phyloP scores from a whole-genome alignment of 768 basidiomycete genomes.

The Cystobasidium tubakii region DNA sequence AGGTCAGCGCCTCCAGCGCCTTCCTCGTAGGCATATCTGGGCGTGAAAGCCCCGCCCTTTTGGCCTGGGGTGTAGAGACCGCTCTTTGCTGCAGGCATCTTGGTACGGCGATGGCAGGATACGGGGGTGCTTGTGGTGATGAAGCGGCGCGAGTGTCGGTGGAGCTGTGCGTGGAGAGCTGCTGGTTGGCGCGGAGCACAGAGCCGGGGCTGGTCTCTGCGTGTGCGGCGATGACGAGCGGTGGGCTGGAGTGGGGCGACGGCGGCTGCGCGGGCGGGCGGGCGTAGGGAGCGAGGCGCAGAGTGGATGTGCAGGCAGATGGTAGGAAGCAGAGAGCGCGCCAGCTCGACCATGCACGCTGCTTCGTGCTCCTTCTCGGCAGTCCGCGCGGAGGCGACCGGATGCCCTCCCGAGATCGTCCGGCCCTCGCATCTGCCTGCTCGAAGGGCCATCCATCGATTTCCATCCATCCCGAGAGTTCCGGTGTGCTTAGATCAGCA shows the following conservation, averaged over 20 bases:
- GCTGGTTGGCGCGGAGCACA: not conserved
- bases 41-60: slow-evolving; percentile 10
- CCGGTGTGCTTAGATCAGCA: too few species aligned
- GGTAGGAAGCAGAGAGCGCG: too few species aligned
- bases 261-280: not conserved
- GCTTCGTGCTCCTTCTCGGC: too few species aligned
- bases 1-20: slow-evolving; percentile 23
- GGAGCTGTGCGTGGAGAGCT: not conserved
- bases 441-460: too few species aligned
- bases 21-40: slow-evolving; percentile 30
- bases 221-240: not conserved
- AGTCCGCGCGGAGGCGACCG: too few species aligned
- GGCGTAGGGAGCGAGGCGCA: not conserved
- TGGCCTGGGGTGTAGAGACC: slow-evolving; percentile 36
- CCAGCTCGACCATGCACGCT: too few species aligned
- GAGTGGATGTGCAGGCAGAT: not conserved
- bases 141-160: not conserved
- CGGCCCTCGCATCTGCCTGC: too few species aligned
- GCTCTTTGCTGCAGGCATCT: slow-evolving; percentile 24
- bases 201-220: not conserved
- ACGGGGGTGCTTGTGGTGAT: not conserved
- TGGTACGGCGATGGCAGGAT: not conserved
- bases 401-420: too few species aligned
- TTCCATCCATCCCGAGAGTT: too few species aligned
- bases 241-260: not conserved